A percentile compares a stretch with the other conserved stretches of the same genome.
Conservation (phyloP, 2,329 filamentous ascomycete species). For the Tolypocladium capitatum region DNA sequence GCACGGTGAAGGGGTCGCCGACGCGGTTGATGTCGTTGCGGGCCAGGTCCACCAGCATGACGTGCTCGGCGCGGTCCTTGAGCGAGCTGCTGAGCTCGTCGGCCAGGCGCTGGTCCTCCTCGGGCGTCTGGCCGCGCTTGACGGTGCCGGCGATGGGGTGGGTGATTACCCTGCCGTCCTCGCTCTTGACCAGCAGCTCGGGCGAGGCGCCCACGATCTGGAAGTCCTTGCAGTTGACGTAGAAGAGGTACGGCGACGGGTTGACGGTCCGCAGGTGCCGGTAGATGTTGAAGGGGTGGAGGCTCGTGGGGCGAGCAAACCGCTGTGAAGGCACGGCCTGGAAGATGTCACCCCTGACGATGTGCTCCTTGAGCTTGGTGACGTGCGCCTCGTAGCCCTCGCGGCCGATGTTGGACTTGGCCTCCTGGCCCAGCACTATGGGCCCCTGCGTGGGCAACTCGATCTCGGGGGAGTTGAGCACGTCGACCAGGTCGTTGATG, state of each 20-base stretch:
- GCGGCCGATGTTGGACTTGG: conserved; percentile 83
- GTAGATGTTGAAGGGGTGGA: conserved; percentile 98
- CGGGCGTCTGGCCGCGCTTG: conserved; percentile 64
- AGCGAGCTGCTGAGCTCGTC: conserved; percentile 63
- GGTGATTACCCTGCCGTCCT: conserved; percentile 77
- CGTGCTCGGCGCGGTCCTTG: conserved; percentile 89
- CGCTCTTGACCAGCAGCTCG: conserved; percentile 85
- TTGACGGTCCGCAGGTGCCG: conserved; percentile 93
- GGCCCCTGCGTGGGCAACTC: conserved; percentile 65
- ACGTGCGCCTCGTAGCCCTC: conserved; percentile 88
- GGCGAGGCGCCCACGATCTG: conserved; percentile 92
- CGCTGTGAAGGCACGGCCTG: conserved; percentile 93
- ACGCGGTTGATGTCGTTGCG: conserved; percentile 95
- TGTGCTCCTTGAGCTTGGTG: conserved; percentile 74
- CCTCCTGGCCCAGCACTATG: conserved; percentile 61
- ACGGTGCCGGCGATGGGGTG: conserved; percentile 97
- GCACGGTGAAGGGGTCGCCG: conserved; percentile 77
- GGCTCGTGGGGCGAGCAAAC: conserved; percentile 72
- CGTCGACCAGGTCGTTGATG: conserved; percentile 54
- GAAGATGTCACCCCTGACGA: conserved; percentile 85
- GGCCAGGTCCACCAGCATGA: conserved; percentile 94
- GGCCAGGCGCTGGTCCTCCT: conserved; percentile 72
- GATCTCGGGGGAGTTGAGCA: conserved; percentile 60
- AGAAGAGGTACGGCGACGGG: conserved; percentile 94
- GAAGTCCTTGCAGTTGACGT: conserved; percentile 81